phyloP scores from a whole-genome alignment of 2,329 filamentous ascomycete species.

The Myriosclerotinia duriaeana region DNA sequence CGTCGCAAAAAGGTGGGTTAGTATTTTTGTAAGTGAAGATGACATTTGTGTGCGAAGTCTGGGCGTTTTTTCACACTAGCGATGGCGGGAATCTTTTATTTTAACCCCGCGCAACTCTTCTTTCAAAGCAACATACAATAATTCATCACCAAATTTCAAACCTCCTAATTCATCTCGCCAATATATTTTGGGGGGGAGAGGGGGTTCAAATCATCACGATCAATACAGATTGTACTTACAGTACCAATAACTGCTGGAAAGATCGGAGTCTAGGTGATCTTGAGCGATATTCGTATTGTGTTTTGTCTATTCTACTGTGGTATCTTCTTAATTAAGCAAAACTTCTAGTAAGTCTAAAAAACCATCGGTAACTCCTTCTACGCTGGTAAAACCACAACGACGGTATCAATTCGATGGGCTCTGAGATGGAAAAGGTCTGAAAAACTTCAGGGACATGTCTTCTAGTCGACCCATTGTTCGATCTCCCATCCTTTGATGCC shows the following conservation, averaged over 20 bases:
- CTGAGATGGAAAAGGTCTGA: too few species aligned
- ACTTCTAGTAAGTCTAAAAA: constrained; percentile 17
- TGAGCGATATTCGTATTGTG: constrained; percentile 16
- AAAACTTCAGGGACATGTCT: background rate
- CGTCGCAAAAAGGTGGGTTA: constrained; percentile 24
- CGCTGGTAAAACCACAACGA: background rate
- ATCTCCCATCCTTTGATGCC: constrained; percentile 64
- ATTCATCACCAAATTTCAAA: constrained; percentile 1
- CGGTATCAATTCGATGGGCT: constrained; percentile 1
- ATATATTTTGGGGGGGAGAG: background rate
- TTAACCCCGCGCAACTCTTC: constrained; percentile 21
- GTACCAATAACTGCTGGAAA: background rate
- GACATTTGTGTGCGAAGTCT: constrained; percentile 26
- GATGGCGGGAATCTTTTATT: constrained; percentile 10
- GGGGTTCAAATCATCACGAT: background rate
- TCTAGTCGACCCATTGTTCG: constrained; percentile 52
- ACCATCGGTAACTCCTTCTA: constrained; percentile 15
- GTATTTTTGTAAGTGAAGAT: constrained; percentile 19
- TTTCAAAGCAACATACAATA: background rate
- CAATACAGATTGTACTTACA: background rate
- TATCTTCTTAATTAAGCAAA: constrained; percentile 12
- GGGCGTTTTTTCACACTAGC: constrained; percentile 22
- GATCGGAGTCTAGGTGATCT: background rate
- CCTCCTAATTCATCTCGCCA: background rate
- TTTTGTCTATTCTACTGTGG: constrained; percentile 20